Base-by-base conservation (phyloP, 2,329 filamentous ascomycete species). In the Exophiala bonariae region DNA sequence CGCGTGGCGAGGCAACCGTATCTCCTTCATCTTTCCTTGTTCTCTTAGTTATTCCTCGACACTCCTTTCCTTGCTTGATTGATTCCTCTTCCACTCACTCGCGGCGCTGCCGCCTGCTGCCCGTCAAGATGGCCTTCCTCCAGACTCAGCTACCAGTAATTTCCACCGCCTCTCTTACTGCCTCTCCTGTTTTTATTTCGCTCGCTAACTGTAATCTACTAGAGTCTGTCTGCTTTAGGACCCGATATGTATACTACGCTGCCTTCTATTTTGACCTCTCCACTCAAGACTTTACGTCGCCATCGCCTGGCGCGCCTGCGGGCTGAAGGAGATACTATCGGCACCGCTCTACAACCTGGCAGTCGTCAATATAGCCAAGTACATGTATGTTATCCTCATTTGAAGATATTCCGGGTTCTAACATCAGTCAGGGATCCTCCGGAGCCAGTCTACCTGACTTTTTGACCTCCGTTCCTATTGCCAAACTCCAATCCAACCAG, bases 211-310 rank as follows among this genome's bases (percentile, higher is more conserved):
- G 35, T n/a, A n/a, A 37, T 17, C 18, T 18, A 26, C 16, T 18
- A 52, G 47, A 51, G 50, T 37, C 52, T 57, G 40, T 51, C 55
- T 28, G 44, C 46, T n/a, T 19, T 59, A 28, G 56, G 41, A 4
- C 54, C 53, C 19, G 57, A 57, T 46, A 44, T 55, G 42, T 49
- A 44, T 28, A 50, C 52, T 31, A 52, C 56, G 5, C 28, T 59
- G 2, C 50, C 50, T n/a, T 55, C 52, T 10, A 44, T 53, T 16
- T 31, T 54, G 23, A 38, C 46, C 20, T 56, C 55, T 38, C 53
- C 55, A 10, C 41, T 58, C 28, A 47, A 54, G 36, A 50, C 49
- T 19, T 23, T 58, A 7, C 52, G 57, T 31, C 52, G 48, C n/a
- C 41, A 52, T 46, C 50, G 54, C 17, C 47, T 57, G 14, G 44